A percentile compares a stretch with the other conserved stretches of the same genome.
These are phyloP conservation scores for Globisporangium yorkense DNA, from an alignment of 352 stramenopile genomes.

Conservation along the genomic window DNA sequence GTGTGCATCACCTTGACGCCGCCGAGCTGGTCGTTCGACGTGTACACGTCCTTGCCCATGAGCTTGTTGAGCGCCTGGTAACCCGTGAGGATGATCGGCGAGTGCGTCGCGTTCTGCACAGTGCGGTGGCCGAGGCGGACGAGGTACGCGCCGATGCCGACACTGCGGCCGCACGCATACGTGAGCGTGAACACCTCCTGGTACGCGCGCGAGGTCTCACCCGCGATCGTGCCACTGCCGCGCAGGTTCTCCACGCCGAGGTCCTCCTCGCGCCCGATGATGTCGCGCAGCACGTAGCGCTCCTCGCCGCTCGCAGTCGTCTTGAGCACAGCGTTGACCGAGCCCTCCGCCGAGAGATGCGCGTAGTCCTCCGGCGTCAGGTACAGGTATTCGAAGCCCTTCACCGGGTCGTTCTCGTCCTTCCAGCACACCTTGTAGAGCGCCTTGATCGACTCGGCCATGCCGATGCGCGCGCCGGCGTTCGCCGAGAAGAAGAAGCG, in stretches of 20 bases:
- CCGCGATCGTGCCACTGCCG: slow-evolving; percentile 98
- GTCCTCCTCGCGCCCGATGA: slow-evolving; percentile 97
- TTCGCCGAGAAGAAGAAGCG: slow-evolving; percentile 99
- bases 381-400: slow-evolving; percentile 99
- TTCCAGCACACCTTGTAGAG: slow-evolving; percentile 98
- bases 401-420: slow-evolving; percentile 92
- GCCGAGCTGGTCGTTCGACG: slow-evolving; percentile 99
- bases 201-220: slow-evolving; percentile 98
- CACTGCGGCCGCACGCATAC: slow-evolving; percentile 97
- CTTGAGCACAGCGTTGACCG: slow-evolving; percentile 83
- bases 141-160: slow-evolving; percentile 99
- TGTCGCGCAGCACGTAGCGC: slow-evolving; percentile 94
- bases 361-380: slow-evolving; percentile 95
- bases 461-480: slow-evolving; percentile 97
- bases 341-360: slow-evolving; percentile 80
- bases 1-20: slow-evolving; percentile 99
- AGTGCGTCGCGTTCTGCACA: slow-evolving; percentile 97
- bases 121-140: slow-evolving; percentile 98
- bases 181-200: slow-evolving; percentile 99
- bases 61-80: slow-evolving; percentile 99
- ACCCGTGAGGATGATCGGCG: slow-evolving; percentile 99
- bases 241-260: slow-evolving; percentile 99
- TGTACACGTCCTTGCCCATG: slow-evolving; percentile 99
- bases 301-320: slow-evolving; percentile 67
- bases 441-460: slow-evolving; percentile 98